Evolutionary conservation across 2,329 filamentous ascomycete genomes (phyloP), one percentile per base, ranked within the genome.

Genomic region (Parastagonospora avenae): DNA sequence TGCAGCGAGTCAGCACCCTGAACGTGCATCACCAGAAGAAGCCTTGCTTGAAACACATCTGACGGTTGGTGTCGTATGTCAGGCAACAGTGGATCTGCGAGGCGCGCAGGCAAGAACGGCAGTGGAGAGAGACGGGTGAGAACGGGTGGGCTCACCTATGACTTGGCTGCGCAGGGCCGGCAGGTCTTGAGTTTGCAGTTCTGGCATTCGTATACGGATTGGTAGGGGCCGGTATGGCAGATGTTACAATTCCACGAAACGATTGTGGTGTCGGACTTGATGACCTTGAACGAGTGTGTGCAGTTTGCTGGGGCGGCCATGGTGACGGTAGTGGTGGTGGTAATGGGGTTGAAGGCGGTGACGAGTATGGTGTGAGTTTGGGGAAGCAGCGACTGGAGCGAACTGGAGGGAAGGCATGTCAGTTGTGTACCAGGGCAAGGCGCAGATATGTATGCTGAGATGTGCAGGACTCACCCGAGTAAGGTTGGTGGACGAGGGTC

Each of bases 201-300:
- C 38, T 72, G 58, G 66, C 79, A 81, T 61, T 81, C 78, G 60
- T 72, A 80, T 67, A 81, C 81, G 68, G 71, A 77, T 69, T 76
- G 79, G 64, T 80, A 77, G 14, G 78, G 77, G 4, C 78, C 78
- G 1, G 75, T 78, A 60, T 80, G 78, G 67, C 79, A 81, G 60
- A 77, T 64, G 63, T 79, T 78, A 74, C 79, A 81, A 50, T 79
- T 79, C 79, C 79, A 81, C 48, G 79, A 70, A 50, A 81, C 75
- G 55, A 81, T 68, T 4, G 76, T 79, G 11, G 77, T 80, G 64
- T 80, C 77, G 16, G 77, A 79, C 63, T 81, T 81, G 74, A 80
- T 78, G 66, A 79, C 72, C 58, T 76, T 76, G 74, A 79, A 81
- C 32, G 63, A 63, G 63, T 81, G 79, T 42, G 76, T 66, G 72